A percentile compares a stretch with the other conserved stretches of the same genome.
These are phyloP conservation scores for Amniculicola lignicola DNA, from an alignment of 495 filamentous ascomycete species.

Conservation along the genomic window DNA sequence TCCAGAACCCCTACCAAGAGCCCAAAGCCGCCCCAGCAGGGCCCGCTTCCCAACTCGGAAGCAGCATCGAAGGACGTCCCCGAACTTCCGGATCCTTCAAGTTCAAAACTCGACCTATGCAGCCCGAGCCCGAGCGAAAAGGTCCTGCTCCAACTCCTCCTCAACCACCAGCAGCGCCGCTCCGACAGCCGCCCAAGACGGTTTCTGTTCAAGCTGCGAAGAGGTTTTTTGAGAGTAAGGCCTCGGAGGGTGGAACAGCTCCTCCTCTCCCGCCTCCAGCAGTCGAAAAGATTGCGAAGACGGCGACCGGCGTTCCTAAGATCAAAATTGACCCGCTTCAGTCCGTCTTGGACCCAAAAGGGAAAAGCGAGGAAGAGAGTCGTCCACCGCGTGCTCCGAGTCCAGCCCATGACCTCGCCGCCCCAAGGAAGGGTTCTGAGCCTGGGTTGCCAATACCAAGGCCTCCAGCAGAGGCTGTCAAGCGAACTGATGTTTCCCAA, in stretches of 20 bases:
- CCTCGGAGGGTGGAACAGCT: constrained; percentile 2
- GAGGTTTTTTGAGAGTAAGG: constrained; percentile 25
- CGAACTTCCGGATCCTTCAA: constrained; percentile 17
- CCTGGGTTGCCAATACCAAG: constrained; percentile 11
- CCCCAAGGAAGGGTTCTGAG: constrained; percentile 8
- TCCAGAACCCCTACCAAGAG: constrained; percentile 1
- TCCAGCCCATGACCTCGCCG: background rate
- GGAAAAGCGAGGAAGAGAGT: constrained; percentile 3
- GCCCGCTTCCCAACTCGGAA: constrained; percentile 22
- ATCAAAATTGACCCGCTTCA: background rate
- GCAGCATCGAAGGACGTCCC: constrained; percentile 27
- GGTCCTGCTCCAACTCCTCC: background rate
- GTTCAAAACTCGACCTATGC: constrained; percentile 18
- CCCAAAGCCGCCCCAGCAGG: background rate
- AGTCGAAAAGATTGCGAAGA: background rate
- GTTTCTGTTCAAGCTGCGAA: constrained; percentile 22
- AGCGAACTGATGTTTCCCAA: constrained; percentile 12
- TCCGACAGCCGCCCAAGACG: background rate
- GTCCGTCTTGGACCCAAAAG: background rate
- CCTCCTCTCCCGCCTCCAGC: constrained; percentile 16
- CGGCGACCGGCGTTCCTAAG: background rate
- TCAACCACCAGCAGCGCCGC: no score
- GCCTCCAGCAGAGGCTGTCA: constrained; percentile 13
- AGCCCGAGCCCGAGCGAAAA: background rate
- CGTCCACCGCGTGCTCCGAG: background rate